Evolutionary conservation across 192 early-diverging fungal genomes (phyloP), one percentile per base, ranked within the genome.

Genomic region (Podila horticola): DNA sequence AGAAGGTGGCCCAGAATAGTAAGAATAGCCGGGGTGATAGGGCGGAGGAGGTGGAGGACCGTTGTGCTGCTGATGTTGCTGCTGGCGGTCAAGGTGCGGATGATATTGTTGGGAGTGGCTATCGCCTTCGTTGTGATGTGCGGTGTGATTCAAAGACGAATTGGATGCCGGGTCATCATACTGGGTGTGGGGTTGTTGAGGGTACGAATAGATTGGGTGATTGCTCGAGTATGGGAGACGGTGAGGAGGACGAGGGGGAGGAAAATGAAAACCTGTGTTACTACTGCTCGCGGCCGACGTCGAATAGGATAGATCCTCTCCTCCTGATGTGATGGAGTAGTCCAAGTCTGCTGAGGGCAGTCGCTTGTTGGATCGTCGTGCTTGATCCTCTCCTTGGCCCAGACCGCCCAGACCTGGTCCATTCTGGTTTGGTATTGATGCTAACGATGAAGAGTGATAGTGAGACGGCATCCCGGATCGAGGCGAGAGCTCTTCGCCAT

Each of bases 1-100:
- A 24, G 52, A 55, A 24, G 52, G 52, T 55, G 52, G 52, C 20
- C 52, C 52, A 55, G 52, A 55, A 55, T 55, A 55, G 52, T 55
- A 55, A 24, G 52, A 26, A 12, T 55, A 55, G 24, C 24, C 52
- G 20, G 52, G 52, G 11, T 55, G 52, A 26, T 55, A 55, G 6
- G n/a, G 52, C 9, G 52, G 52, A 24, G 52, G 52, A 22, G 52
- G 52, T 24, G 52, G 20, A 24, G 52, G 28, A 17, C 55, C 55
- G 55, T 15, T 57, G 55, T 26, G 26, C 26, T 57, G 30, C 26
- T 22, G 30, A 29, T 66, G 48, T 17, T 62, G 59, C 34, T 45
- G 59, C 24, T 70, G 64, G 28, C 52, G 52, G n/a, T 55, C 26
- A 31, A 36, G 65, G n/a, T 55, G 3, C 4, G 52, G 22, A 17